These are phyloP conservation scores for Aciculoconidium aculeatum DNA, from an alignment of 805 yeast genomes.

Conservation along the genomic window DNA sequence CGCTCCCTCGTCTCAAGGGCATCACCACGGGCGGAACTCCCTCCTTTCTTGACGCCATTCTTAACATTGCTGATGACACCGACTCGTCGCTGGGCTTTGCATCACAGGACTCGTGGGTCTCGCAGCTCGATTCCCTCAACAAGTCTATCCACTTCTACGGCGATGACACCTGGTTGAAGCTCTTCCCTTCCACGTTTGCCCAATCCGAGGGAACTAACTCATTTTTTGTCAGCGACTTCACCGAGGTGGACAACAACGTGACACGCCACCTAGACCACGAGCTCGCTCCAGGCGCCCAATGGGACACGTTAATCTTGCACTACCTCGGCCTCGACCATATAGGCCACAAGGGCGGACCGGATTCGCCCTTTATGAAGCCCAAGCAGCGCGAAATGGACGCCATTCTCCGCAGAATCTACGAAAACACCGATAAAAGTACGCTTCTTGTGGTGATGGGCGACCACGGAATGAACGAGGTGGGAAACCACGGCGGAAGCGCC, in stretches of 20 bases:
- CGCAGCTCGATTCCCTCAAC: constrained; percentile 46
- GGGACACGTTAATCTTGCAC: constrained; percentile 89
- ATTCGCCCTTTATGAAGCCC: constrained; percentile 68
- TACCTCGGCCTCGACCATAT: constrained; percentile 94
- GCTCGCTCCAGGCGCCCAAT: constrained; percentile 35
- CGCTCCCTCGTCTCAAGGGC: constrained; percentile 89
- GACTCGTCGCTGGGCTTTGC: constrained; percentile 60
- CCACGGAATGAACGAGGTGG: constrained; percentile 94
- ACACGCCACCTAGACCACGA: constrained; percentile 76
- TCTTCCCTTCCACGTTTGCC: constrained; percentile 69
- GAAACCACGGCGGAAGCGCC: constrained; percentile 96
- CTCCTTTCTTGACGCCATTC: constrained; percentile 85
- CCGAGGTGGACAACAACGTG: constrained; percentile 89
- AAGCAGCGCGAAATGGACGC: constrained; percentile 86
- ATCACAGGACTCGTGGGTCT: constrained; percentile 82
- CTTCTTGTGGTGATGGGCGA: constrained; percentile 80
- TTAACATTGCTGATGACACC: constrained; percentile 90
- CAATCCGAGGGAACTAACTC: constrained; percentile 83
- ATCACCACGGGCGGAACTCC: constrained; percentile 94
- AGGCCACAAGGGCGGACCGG: constrained; percentile 95
- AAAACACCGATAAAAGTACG: constrained; percentile 33
- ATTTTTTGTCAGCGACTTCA: constrained; percentile 90
- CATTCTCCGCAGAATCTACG: constrained; percentile 50
- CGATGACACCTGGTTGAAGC: constrained; percentile 95
- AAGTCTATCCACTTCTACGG: constrained; percentile 78